Evolutionary conservation across 768 basidiomycete species (phyloP).

Genomic region (Phanerochaete carnosa): DNA sequence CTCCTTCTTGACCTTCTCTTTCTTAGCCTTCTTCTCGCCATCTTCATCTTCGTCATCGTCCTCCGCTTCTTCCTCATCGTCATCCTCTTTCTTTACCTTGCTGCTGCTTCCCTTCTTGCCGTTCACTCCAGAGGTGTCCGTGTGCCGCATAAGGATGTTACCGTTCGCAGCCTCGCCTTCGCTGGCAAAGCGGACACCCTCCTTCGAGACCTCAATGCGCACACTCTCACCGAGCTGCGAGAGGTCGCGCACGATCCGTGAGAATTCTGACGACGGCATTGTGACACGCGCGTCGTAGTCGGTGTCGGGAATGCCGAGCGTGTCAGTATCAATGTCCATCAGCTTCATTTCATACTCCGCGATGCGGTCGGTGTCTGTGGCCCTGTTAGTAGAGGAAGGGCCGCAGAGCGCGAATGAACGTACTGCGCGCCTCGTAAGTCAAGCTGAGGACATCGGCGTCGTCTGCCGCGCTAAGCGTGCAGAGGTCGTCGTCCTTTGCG

Average conservation of each 20-base stretch:
- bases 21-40: conserved; percentile 40
- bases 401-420: conserved; percentile 25
- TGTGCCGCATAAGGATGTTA: conserved; percentile 77
- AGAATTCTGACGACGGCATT: conserved; percentile 83
- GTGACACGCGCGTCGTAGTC: conserved; percentile 93
- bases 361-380: conserved; percentile 81
- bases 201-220: conserved; percentile 93
- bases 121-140: conserved; percentile 37
- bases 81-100: conserved; percentile 31
- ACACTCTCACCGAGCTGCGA: conserved; percentile 89
- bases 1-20: conserved; percentile 49
- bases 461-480: conserved; percentile 87
- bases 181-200: conserved; percentile 87
- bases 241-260: conserved; percentile 90
- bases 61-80: conserved; percentile 42
- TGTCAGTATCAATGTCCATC: conserved; percentile 98
- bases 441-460: conserved; percentile 87
- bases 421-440: conserved; percentile 88
- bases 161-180: conserved; percentile 97
- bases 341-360: conserved; percentile 99
- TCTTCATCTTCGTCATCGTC: conserved; percentile 43
- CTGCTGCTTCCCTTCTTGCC: conserved; percentile 25
- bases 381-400: background rate
- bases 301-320: conserved; percentile 93
- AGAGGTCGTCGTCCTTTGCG: conserved; percentile 92